Conservation (phyloP, 2,329 filamentous ascomycete genomes). For the Botrytis fragariae region DNA sequence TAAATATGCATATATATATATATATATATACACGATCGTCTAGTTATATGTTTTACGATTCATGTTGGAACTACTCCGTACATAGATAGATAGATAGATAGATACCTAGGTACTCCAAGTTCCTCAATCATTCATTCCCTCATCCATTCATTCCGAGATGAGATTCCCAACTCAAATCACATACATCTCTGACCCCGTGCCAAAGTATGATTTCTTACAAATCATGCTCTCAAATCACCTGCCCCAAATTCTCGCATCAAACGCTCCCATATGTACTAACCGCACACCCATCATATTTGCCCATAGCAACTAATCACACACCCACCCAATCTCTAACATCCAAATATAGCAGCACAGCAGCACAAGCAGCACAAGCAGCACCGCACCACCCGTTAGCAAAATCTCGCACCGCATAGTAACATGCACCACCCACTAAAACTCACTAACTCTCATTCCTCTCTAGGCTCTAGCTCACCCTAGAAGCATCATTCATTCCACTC, state of each 20-base stretch:
- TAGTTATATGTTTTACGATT: neutral
- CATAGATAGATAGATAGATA: no score
- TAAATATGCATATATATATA: neutral
- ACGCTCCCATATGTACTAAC: neutral
- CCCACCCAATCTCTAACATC: neutral
- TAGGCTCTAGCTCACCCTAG: neutral
- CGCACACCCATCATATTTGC: neutral
- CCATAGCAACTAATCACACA: neutral
- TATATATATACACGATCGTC: neutral
- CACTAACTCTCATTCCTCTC: neutral
- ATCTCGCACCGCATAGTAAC: neutral
- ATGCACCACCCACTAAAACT: neutral
- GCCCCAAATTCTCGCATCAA: neutral
- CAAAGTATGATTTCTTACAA: neutral
- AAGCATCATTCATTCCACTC: neutral
- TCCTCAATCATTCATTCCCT: no score
- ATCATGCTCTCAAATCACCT: slow-evolving; percentile 1
- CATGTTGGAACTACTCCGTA: no score
- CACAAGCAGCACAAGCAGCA: neutral
- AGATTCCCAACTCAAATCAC: neutral
- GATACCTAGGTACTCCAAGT: no score
- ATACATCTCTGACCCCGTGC: neutral
- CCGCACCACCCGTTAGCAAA: neutral
- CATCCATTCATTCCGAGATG: neutral
- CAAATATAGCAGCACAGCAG: slow-evolving; percentile 6